phyloP scores from a whole-genome alignment of 495 filamentous ascomycete genomes.

The Aspergillus campestris region DNA sequence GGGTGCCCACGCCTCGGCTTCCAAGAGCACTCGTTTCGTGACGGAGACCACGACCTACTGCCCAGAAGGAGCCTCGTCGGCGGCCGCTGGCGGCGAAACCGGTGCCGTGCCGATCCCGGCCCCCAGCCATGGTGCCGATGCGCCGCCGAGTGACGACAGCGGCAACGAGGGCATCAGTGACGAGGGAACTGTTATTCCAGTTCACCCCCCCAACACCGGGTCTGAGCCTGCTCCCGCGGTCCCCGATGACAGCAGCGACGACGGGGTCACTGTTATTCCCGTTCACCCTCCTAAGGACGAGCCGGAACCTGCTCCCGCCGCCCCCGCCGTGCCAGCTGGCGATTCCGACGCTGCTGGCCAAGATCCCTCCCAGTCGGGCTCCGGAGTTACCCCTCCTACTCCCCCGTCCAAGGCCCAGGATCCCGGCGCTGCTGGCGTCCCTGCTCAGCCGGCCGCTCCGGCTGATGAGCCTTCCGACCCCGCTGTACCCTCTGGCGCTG shows the following conservation, averaged over 20 bases:
- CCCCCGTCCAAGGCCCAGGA: too few relatives aligned
- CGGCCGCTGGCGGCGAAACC: background rate
- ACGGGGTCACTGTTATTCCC: too few relatives aligned
- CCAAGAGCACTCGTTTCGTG: slow-evolving; percentile 6
- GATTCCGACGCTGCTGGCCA: background rate
- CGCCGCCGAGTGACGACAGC: too few relatives aligned
- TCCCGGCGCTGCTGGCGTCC: background rate
- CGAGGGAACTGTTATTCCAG: too few relatives aligned
- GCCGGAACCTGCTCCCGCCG: background rate
- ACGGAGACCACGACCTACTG: slow-evolving; percentile 13
- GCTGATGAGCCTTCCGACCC: background rate
- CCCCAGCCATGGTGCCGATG: too few relatives aligned
- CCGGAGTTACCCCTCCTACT: slow-evolving; percentile 2
- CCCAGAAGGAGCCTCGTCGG: background rate
- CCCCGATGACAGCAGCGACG: too few relatives aligned
- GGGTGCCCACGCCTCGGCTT: background rate
- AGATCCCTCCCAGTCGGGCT: background rate
- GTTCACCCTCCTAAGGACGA: background rate
- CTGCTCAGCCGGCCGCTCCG: background rate
- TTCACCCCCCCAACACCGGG: too few relatives aligned
- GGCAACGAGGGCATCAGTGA: too few relatives aligned
- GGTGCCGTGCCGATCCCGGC: background rate
- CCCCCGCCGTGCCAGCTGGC: background rate
- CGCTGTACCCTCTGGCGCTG: background rate
- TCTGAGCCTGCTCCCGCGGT: too few relatives aligned